Conservation (phyloP, 2,329 filamentous ascomycete genomes). For the Colletotrichum tropicale region DNA sequence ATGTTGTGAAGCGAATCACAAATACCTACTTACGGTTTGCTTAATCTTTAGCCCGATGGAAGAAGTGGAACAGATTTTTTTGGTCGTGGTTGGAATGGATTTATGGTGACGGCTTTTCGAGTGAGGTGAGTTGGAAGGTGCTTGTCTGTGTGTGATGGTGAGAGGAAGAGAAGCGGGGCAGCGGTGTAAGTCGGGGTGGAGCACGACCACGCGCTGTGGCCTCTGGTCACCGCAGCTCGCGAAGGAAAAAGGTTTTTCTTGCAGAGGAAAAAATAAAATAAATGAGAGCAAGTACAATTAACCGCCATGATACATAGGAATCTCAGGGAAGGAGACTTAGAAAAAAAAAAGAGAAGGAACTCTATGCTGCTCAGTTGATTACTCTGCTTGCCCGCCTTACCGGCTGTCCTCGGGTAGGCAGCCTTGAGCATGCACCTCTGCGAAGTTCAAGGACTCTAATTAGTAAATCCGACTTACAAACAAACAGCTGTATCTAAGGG, state of each 20-base stretch:
- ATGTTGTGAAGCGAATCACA: rapidly evolving
- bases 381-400: neutral
- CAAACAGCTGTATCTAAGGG: neutral
- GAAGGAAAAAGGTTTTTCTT: neutral
- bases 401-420: neutral
- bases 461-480: neutral
- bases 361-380: neutral
- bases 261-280: too few relatives aligned
- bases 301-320: too few relatives aligned
- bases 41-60: too few relatives aligned
- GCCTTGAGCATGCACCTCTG: neutral
- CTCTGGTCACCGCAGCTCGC: neutral
- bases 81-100: neutral
- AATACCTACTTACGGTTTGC: neutral
- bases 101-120: neutral
- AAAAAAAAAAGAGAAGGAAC: neutral
- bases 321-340: neutral
- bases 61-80: too few relatives aligned
- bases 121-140: neutral
- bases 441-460: neutral
- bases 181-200: neutral
- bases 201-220: neutral
- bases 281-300: too few relatives aligned
- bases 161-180: neutral
- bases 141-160: neutral